Conservation (phyloP, 2,329 filamentous ascomycete species). For the Colletotrichum sansevieriae region DNA sequence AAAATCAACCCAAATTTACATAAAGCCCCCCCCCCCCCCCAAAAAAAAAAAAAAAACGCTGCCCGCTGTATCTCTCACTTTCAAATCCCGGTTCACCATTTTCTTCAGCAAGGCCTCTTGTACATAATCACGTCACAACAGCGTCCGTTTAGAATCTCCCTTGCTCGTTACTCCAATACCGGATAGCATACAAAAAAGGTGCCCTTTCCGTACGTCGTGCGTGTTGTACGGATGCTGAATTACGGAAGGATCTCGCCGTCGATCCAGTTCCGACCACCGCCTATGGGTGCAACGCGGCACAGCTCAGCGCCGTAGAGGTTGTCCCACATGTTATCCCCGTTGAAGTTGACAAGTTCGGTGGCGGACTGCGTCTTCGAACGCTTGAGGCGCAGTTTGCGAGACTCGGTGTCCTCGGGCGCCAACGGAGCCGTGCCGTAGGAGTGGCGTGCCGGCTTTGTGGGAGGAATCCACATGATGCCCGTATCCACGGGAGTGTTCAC, state of each 20-base stretch:
- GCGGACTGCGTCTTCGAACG: slow-evolving; percentile 9
- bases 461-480: slow-evolving; percentile 29
- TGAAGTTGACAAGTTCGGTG: slow-evolving; percentile 37
- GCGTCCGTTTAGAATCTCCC: not conserved
- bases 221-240: not conserved
- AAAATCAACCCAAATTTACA: too few species aligned
- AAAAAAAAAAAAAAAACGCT: too few species aligned
- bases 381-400: slow-evolving; percentile 22
- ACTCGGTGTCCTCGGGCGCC: slow-evolving; percentile 30
- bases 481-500: not conserved
- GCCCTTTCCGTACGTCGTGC: too few species aligned
- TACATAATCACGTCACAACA: slow-evolving; percentile 1
- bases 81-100: too few species aligned
- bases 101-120: not conserved
- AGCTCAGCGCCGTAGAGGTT: slow-evolving; percentile 29
- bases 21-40: too few species aligned
- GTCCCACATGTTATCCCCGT: slow-evolving; percentile 33
- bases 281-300: slow-evolving; percentile 5
- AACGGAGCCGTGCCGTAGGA: slow-evolving; percentile 18
- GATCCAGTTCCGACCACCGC: slow-evolving; percentile 34
- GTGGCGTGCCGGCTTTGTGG: slow-evolving; percentile 17
- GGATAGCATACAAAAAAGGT: too few species aligned
- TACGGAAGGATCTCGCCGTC: slow-evolving; percentile 12
- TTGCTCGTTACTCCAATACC: too few species aligned
- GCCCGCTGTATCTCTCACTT: not conserved